A percentile compares a stretch with the other conserved stretches of the same genome.
Evolutionary conservation across 495 filamentous ascomycete genomes (phyloP).

Genomic region (Penicillium chermesinum): DNA sequence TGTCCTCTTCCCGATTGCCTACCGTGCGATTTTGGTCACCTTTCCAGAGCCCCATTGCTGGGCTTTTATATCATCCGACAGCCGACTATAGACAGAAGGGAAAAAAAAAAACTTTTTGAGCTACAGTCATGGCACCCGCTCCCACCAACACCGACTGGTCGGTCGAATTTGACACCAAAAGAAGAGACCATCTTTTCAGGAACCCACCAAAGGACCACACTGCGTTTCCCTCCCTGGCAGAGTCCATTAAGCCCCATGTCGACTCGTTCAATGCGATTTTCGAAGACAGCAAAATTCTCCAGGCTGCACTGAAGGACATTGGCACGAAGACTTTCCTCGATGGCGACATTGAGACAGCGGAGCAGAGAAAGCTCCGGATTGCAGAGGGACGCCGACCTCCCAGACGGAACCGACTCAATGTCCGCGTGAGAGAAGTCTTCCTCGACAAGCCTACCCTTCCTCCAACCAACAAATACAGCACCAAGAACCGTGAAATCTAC

Average conservation of each 20-base stretch:
- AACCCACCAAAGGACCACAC: slow-evolving; percentile 81
- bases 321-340: slow-evolving; percentile 84
- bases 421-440: slow-evolving; percentile 71
- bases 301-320: slow-evolving; percentile 77
- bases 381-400: slow-evolving; percentile 44
- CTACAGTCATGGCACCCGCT: slow-evolving; percentile 38
- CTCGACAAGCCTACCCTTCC: slow-evolving; percentile 73
- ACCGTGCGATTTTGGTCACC: not conserved
- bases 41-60: not conserved
- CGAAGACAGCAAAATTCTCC: slow-evolving; percentile 61
- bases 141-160: slow-evolving; percentile 73
- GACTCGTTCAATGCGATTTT: slow-evolving; percentile 96
- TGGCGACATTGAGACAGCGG: slow-evolving; percentile 50
- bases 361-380: slow-evolving; percentile 36
- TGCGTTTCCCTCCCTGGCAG: slow-evolving; percentile 80
- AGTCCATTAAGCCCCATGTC: slow-evolving; percentile 81
- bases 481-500: slow-evolving; percentile 72
- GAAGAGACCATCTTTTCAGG: slow-evolving; percentile 80
- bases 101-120: slow-evolving; percentile 8
- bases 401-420: slow-evolving; percentile 63
- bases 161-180: slow-evolving; percentile 71
- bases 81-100: slow-evolving; percentile 1
- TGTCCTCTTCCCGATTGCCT: not conserved
- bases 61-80: slow-evolving; percentile 17
- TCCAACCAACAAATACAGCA: slow-evolving; percentile 70